phyloP scores from a whole-genome alignment of 768 basidiomycete genomes.

The Mycena amicta region DNA sequence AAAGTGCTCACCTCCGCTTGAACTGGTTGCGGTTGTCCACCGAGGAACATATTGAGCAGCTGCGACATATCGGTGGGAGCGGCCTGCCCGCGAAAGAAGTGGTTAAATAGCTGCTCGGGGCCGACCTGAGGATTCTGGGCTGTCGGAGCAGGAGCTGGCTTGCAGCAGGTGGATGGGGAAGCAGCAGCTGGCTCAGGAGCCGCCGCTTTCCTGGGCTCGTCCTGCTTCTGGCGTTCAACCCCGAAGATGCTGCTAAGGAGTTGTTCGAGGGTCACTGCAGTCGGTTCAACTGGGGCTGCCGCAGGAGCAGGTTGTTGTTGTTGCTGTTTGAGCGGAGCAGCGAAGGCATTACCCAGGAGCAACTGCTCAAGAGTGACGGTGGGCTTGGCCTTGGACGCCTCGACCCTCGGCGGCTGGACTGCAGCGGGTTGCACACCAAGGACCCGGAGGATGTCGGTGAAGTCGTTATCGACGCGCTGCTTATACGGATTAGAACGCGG shows the following conservation, averaged over 20 bases:
- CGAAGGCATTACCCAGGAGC: no score
- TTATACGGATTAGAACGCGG: neutral
- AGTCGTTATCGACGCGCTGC: neutral
- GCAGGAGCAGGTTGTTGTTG: neutral
- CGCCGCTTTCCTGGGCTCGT: neutral
- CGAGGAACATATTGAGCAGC: slow-evolving; percentile 15
- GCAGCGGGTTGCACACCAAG: neutral
- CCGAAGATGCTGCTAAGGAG: neutral
- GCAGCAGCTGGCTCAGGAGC: neutral
- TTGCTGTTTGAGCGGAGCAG: no score
- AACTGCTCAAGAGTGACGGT: no score
- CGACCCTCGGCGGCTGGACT: no score
- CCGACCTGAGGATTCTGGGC: neutral
- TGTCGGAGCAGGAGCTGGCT: neutral
- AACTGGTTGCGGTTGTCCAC: neutral
- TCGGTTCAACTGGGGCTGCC: neutral
- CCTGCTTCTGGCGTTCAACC: neutral
- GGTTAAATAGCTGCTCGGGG: neutral
- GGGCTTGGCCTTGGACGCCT: no score
- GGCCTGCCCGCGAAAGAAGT: neutral
- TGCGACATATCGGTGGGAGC: neutral
- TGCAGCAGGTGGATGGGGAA: neutral
- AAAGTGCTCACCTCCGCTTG: neutral
- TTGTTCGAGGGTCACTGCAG: neutral
- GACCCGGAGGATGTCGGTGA: neutral